Evolutionary conservation across 495 filamentous ascomycete species (phyloP), one percentile per base, ranked within the genome.

Genomic region (Podospora pseudopauciseta): DNA sequence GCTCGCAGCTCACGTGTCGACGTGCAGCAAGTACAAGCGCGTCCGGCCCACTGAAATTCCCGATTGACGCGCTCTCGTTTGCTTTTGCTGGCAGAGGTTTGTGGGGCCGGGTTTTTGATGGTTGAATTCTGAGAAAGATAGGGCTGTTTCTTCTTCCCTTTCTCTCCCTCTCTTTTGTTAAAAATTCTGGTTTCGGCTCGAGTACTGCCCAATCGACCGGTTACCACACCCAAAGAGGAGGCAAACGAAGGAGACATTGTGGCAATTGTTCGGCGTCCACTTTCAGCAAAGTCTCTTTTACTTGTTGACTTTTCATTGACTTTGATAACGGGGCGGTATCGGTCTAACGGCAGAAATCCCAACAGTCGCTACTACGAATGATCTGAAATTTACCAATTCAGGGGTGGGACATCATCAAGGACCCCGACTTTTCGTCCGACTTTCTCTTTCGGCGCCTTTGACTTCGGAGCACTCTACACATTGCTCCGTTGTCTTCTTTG

Each of bases 1-100:
- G 9, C 39, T 49, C 13, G 39, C 13, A 1, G 61, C 53, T 67
- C 73, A 74, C 73, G 73, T 74, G 73, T 26, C 55, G 44, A 70
- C 72, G 72, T 67, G 69, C 15, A 53, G 54, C 32, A 30, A 11
- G 5, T 5, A 60, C 3, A 16, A 62, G 69, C 73, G 73, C 73
- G 71, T 75, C 67, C 64, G 30, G 44, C 65, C 71, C 67, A 68
- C 66, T 44, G 23, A 59, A 68, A 63, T 65, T 58, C 60, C 32
- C 66, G 23, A 57, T 62, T 16, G 57, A 67, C 68, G 66, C 71
- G 68, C 63, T 68, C 66, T 68, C 67, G 71, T 65, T 34, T 19
- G 44, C 18, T 49, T 30, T 26, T 15, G 53, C 67, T 70, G 61
- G 57, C 49, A 49, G 39, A 19, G 59, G 5, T 34, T 9, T 26